Evolutionary conservation across 257 asterid species (phyloP), one percentile per base, ranked within the genome.

Genomic region (Mitragyna speciosa): DNA sequence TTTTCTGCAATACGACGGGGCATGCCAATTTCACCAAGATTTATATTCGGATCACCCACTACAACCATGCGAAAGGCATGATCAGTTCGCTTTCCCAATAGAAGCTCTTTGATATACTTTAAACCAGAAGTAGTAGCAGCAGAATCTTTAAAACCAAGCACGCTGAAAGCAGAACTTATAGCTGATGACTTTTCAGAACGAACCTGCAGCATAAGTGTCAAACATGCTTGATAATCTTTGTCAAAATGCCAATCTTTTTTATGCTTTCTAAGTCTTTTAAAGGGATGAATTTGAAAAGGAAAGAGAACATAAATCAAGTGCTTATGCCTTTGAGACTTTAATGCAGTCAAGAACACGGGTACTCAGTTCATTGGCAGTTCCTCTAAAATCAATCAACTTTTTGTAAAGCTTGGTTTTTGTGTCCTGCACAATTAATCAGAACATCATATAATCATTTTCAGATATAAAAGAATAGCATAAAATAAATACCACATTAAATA

Each of bases 1-100:
- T 87, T 88, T 79, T 90, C 91, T 2, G 97, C 97, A 76, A 94
- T 80, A 72, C 85, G 94, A 54, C 85, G 52, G 1, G 98, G 98
- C 70, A 96, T 66, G 17, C 99, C 98, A 81, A 96, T 88, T 88
- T 96, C 99, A 48, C 84, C 85, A 45, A 94, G 89, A 71, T 85
- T 87, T 52, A 96, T 16, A 73, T 80, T 82, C 0, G 99, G 97
- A 83, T 96, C 99, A 7, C 98, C 99, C 33, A 96, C 97, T 22
- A 96, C 97, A 12, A 96, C 99, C 96, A 89, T 85, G n/a, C 99
- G 97, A 81, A 96, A 92, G 47, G 86, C 87, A 81, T 91, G 91
- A 81, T 94, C 93, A 17, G 89, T 94, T 65, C 99, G 86, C 86
- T 96, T 96, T 76, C 91, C 98, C 64, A 94, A 88, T 48, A 96